These are phyloP conservation scores for Apiotrichum laibachii DNA, from an alignment of 1,284 basidiomycete genomes.

Conservation along the genomic window DNA sequence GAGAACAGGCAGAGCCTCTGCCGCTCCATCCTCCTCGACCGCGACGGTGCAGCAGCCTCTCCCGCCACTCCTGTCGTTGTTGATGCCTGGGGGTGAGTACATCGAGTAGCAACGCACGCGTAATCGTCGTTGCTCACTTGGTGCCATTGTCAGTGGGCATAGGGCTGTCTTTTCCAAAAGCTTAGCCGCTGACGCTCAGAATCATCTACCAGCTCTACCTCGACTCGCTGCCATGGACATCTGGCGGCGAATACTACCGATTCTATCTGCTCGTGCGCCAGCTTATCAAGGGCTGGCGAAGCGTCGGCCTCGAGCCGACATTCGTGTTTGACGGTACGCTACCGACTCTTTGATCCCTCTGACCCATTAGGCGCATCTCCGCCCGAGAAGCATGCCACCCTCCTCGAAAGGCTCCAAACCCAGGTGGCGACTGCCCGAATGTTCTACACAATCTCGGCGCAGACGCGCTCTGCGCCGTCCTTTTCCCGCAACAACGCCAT, in stretches of 20 bases:
- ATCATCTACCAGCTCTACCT: constrained; percentile 73
- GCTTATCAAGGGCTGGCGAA: constrained; percentile 67
- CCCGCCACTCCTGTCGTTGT: constrained; percentile 60
- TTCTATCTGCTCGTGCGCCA: constrained; percentile 59
- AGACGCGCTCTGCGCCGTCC: constrained; percentile 65
- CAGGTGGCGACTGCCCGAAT: constrained; percentile 63
- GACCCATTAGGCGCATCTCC: constrained; percentile 63
- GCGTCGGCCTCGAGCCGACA: constrained; percentile 67
- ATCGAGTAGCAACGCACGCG: neutral
- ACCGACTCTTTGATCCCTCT: neutral
- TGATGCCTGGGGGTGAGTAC: constrained; percentile 81
- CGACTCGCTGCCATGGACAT: constrained; percentile 71
- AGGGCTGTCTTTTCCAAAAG: neutral
- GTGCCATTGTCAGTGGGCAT: neutral
- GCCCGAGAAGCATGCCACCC: constrained; percentile 68
- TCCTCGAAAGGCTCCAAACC: constrained; percentile 61
- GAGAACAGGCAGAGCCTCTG: constrained; percentile 67
- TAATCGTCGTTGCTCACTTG: neutral
- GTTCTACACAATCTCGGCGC: constrained; percentile 76
- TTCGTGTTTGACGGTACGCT: constrained; percentile 87
- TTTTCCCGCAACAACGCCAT: constrained; percentile 65
- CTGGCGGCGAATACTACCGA: constrained; percentile 73
- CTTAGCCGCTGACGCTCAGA: constrained; percentile 52
- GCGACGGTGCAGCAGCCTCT: constrained; percentile 17
- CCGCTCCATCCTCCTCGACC: constrained; percentile 54